Evolutionary conservation across 176 grass and related monocot genomes (phyloP).

Genomic region (Pontederia paniculata): DNA sequence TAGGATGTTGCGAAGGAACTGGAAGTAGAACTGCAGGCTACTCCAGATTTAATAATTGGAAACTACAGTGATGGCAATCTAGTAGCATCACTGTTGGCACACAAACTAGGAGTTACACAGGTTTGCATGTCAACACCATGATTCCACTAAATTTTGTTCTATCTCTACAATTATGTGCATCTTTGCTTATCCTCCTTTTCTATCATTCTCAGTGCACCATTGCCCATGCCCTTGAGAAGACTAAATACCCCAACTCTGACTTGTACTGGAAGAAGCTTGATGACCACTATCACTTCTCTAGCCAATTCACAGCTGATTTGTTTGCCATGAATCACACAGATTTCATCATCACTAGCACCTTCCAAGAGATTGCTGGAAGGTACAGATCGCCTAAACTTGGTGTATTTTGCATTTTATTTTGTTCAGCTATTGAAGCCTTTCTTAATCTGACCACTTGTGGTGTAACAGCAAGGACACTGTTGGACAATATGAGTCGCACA

Average conservation of each 20-base stretch:
- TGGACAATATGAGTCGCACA: constrained; percentile 88
- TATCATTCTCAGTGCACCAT: constrained; percentile 57
- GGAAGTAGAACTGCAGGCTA: constrained; percentile 68
- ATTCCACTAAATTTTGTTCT: neutral
- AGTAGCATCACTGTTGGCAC: constrained; percentile 70
- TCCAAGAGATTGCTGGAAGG: constrained; percentile 99
- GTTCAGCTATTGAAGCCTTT: neutral
- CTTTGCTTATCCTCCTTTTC: constrained; percentile 12
- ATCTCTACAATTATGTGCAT: neutral
- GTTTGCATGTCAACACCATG: constrained; percentile 20
- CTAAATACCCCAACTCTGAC: constrained; percentile 92
- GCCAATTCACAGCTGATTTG: constrained; percentile 94
- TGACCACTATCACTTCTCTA: constrained; percentile 90
- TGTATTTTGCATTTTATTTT: neutral
- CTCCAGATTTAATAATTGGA: constrained; percentile 88
- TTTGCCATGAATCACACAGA: constrained; percentile 93
- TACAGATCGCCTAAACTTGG: neutral
- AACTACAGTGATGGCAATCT: constrained; percentile 98
- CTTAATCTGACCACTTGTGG: neutral
- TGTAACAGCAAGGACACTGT: constrained; percentile 75
- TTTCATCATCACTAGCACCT: constrained; percentile 97
- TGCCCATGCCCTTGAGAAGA: constrained; percentile 96
- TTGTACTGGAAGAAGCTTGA: constrained; percentile 94
- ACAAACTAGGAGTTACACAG: constrained; percentile 90
- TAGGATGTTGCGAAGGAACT: constrained; percentile 92